Conservation (phyloP, 306 rosid genomes). For the Fragaria vesca region DNA sequence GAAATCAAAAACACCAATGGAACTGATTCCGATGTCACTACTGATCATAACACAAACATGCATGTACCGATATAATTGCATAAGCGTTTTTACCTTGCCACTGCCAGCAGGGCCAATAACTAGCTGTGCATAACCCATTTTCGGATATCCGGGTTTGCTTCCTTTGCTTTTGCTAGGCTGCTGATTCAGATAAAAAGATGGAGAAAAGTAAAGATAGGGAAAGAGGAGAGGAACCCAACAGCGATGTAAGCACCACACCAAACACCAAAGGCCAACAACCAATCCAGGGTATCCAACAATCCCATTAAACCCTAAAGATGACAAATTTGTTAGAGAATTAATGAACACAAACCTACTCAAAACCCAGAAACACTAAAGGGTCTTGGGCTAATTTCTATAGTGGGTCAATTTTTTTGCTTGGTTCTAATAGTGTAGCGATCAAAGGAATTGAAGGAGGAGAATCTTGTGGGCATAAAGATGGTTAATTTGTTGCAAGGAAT, state of each 20-base stretch:
- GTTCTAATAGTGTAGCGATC: too few species aligned
- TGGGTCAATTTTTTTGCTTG: too few species aligned
- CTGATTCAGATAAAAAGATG: slow-evolving; percentile 29
- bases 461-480: background rate
- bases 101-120: slow-evolving; percentile 76
- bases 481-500: background rate
- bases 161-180: slow-evolving; percentile 3
- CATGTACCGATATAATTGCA: background rate
- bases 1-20: background rate
- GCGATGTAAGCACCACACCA: slow-evolving; percentile 60
- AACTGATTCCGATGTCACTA: background rate
- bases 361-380: background rate
- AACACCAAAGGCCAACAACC: slow-evolving; percentile 49
- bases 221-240: slow-evolving; percentile 57
- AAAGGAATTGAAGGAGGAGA: too few species aligned
- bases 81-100: slow-evolving; percentile 55
- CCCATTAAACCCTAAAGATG: slow-evolving; percentile 35
- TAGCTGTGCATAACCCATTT: slow-evolving; percentile 65
- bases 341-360: background rate
- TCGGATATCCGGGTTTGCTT: background rate
- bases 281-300: slow-evolving; percentile 37
- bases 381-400: too few species aligned
- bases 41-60: background rate
- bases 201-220: slow-evolving; percentile 41
- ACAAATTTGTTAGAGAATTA: background rate